Evolutionary conservation across 495 filamentous ascomycete genomes (phyloP), one percentile per base, ranked within the genome.

Genomic region (Pyrenopolyporus hunteri): DNA sequence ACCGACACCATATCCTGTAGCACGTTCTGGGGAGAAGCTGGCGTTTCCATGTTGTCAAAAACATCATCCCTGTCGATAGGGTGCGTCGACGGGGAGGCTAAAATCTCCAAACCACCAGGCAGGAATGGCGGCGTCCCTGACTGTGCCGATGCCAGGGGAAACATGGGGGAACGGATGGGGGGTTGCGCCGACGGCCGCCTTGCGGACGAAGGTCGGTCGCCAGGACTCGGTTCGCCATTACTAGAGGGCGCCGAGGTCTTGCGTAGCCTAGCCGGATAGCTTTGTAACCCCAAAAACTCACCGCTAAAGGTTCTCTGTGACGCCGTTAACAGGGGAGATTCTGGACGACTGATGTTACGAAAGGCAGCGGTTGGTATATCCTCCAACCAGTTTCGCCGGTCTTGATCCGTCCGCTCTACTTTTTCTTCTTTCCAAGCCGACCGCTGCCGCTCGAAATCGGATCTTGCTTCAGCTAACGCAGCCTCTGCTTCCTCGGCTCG

Each of bases 1-100:
- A 90, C 91, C 10, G 90, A 94, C 25, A 96, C 83, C 70, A 97
- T 87, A 64, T 98, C 93, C 64, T 93, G 89, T 65, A 93, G 83
- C 13, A 89, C 85, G 49, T 86, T 85, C 22, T 86, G 87, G 3
- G 89, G 89, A 3, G 89, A 87, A 6, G 82, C 82, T 9, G 82
- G 81, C 17, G 82, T 83, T 29, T 78, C 78, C 4, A 79, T 63
- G 29, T 80, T 78, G 13, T 83, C 83, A 64, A 89, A 88, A 50
- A 81, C 82, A 51, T 92, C 87, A 31, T 93, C 89, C 17, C 85
- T 81, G 45, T 90, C 87, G 28, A 87, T 83, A 4, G 84, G 85
- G 10, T 87, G 87, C 1, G 85, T 82, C 42, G 78, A 75, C 1
- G 68, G 53, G 25, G 72, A 69, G 13, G 66, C 29, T 13, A 56